Evolutionary conservation across 345 rosid genomes (phyloP).

Genomic region (Eucalyptus polyanthemos): DNA sequence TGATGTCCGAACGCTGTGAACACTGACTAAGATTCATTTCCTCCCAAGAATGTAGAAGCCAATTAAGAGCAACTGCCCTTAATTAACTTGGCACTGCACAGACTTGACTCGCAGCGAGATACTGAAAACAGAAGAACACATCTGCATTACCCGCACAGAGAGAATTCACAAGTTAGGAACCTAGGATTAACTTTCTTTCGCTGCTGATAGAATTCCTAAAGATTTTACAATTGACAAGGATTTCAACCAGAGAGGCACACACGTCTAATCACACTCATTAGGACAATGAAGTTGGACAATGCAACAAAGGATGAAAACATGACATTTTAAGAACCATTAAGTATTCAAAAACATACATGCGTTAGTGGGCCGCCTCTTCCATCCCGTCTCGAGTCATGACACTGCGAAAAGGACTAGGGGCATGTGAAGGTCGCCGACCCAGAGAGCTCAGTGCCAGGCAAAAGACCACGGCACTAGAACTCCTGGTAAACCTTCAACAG

Average conservation of each 20-base stretch:
- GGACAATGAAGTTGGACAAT: neutral
- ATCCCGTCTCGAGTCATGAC: neutral
- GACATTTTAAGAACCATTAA: neutral
- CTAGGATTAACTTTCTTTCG: neutral
- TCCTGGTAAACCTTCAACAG: neutral
- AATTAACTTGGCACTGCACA: neutral
- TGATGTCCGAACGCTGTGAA: conserved; percentile 4
- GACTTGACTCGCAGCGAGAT: neutral
- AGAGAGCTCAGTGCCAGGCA: neutral
- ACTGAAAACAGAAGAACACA: neutral
- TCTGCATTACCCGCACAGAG: neutral
- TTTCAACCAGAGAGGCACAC: neutral
- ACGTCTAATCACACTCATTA: neutral
- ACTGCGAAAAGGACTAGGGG: neutral
- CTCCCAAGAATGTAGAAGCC: neutral
- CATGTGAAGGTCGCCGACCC: neutral
- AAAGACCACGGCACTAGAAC: neutral
- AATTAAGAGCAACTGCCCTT: neutral
- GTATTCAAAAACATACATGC: neutral
- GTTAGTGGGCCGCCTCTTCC: neutral
- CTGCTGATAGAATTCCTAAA: neutral
- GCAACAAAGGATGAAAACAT: neutral
- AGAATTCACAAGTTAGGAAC: neutral
- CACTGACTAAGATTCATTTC: neutral
- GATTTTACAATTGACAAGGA: neutral